Percentiles rank a stretch among this genome's conserved stretches.
These are phyloP conservation scores for Geotrichum citri-aurantii DNA, from an alignment of 1,139 yeast genomes.

Conservation along the genomic window DNA sequence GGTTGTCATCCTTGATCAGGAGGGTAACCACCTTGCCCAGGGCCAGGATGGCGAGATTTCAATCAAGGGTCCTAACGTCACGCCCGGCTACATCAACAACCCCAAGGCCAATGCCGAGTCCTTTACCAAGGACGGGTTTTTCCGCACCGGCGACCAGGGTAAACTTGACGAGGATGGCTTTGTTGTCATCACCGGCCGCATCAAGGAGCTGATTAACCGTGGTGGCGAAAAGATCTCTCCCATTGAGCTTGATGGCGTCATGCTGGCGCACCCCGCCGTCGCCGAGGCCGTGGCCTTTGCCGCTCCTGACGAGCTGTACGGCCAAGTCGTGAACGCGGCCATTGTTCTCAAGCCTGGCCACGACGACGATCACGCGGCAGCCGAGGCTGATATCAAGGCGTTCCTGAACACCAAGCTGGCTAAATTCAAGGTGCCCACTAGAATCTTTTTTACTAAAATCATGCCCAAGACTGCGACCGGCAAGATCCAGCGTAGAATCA, in stretches of 20 bases:
- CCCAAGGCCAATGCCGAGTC: conserved; percentile 60
- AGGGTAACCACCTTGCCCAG: conserved; percentile 42
- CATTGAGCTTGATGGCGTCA: conserved; percentile 53
- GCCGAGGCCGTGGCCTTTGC: conserved; percentile 66
- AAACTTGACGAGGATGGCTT: conserved; percentile 53
- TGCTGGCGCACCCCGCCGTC: conserved; percentile 52
- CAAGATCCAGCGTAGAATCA: conserved; percentile 57
- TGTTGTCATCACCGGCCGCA: conserved; percentile 55
- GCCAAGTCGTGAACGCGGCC: conserved; percentile 63
- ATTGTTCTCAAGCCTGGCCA: conserved; percentile 46
- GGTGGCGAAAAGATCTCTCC: conserved; percentile 72
- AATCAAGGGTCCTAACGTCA: conserved; percentile 58
- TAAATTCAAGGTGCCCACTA: conserved; percentile 52
- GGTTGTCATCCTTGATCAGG: conserved; percentile 48
- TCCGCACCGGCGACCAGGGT: conserved; percentile 73
- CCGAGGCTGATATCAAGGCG: conserved; percentile 42
- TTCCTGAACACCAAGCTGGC: conserved; percentile 45
- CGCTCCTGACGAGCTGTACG: conserved; percentile 56
- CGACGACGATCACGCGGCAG: conserved; percentile 21
- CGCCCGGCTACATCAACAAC: conserved; percentile 65
- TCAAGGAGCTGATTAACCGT: conserved; percentile 60
- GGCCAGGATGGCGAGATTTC: conserved; percentile 62
- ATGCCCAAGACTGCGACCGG: conserved; percentile 72
- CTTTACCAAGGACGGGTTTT: conserved; percentile 51
- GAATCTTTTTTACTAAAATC: conserved; percentile 50